phyloP scores from a whole-genome alignment of 2,329 filamentous ascomycete genomes.

The Colletotrichum tanaceti region DNA sequence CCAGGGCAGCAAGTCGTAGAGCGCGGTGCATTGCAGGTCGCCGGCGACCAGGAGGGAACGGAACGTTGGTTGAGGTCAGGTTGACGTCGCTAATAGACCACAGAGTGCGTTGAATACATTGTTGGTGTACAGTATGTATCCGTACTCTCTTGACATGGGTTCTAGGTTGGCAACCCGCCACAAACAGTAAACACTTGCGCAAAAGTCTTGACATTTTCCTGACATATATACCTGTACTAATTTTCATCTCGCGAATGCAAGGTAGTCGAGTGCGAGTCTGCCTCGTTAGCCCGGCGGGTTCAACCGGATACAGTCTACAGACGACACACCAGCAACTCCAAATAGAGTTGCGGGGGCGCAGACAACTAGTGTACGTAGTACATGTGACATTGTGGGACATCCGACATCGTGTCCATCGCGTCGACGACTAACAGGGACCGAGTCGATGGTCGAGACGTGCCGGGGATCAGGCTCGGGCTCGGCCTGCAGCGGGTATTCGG shows the following conservation, averaged over 20 bases:
- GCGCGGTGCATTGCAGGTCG: background rate
- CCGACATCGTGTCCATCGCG: background rate
- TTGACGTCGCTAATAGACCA: background rate
- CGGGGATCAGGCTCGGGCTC: background rate
- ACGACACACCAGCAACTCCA: background rate
- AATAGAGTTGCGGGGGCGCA: conserved; percentile 1
- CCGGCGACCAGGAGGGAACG: background rate
- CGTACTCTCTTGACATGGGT: background rate
- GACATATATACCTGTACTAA: too few relatives aligned
- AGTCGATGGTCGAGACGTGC: background rate
- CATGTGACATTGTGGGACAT: too few relatives aligned
- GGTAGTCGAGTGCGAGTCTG: background rate
- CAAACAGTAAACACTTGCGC: background rate
- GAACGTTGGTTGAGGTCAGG: background rate
- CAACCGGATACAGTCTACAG: background rate
- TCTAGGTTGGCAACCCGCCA: background rate
- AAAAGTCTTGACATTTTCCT: background rate
- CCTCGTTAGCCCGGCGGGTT: background rate
- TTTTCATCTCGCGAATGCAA: background rate
- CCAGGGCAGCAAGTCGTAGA: conserved; percentile 38
- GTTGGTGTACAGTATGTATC: too few relatives aligned
- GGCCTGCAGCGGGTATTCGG: conserved; percentile 20
- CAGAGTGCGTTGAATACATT: too few relatives aligned
- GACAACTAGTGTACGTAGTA: too few relatives aligned
- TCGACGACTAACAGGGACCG: conserved; percentile 6